phyloP scores from a whole-genome alignment of 768 basidiomycete genomes.

The Gloeostereum incarnatum region DNA sequence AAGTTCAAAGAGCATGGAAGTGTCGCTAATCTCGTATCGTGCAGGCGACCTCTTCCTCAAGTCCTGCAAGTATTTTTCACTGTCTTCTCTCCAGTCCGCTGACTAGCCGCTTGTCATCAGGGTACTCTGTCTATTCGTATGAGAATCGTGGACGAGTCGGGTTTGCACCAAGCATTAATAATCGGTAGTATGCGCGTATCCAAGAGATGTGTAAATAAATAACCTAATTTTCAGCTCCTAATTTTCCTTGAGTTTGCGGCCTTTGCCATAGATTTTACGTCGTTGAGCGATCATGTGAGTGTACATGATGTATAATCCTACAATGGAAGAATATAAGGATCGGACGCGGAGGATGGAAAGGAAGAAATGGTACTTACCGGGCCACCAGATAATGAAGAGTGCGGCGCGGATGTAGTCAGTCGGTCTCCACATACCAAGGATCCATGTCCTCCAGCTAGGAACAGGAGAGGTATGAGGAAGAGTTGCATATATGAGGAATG shows the following conservation, averaged over 20 bases:
- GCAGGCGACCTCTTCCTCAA: slow-evolving; percentile 56
- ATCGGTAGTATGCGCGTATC: slow-evolving; percentile 11
- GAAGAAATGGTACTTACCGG: slow-evolving; percentile 37
- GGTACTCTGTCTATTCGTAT: slow-evolving; percentile 57
- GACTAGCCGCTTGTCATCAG: slow-evolving; percentile 18
- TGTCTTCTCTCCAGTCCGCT: slow-evolving; percentile 1
- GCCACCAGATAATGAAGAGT: slow-evolving; percentile 82
- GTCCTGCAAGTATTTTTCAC: slow-evolving; percentile 37
- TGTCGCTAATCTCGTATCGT: slow-evolving; percentile 1
- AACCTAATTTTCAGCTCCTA: slow-evolving; percentile 4
- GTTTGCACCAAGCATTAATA: slow-evolving; percentile 46
- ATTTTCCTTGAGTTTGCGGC: slow-evolving; percentile 10
- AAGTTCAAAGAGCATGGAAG: neutral
- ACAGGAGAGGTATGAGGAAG: slow-evolving; percentile 43
- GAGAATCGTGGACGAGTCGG: slow-evolving; percentile 44
- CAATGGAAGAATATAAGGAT: too few relatives aligned
- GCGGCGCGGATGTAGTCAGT: slow-evolving; percentile 48
- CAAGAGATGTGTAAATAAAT: neutral
- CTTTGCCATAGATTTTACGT: slow-evolving; percentile 29
- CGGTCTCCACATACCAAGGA: slow-evolving; percentile 38
- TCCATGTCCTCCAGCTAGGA: slow-evolving; percentile 31
- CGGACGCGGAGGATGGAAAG: slow-evolving; percentile 4
- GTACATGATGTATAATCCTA: slow-evolving; percentile 43
- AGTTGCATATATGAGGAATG: slow-evolving; percentile 70
- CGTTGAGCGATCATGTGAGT: slow-evolving; percentile 47